A percentile compares a stretch with the other conserved stretches of the same genome.
phyloP scores from a whole-genome alignment of 208 protist genomes.

The Leishmania turanica region DNA sequence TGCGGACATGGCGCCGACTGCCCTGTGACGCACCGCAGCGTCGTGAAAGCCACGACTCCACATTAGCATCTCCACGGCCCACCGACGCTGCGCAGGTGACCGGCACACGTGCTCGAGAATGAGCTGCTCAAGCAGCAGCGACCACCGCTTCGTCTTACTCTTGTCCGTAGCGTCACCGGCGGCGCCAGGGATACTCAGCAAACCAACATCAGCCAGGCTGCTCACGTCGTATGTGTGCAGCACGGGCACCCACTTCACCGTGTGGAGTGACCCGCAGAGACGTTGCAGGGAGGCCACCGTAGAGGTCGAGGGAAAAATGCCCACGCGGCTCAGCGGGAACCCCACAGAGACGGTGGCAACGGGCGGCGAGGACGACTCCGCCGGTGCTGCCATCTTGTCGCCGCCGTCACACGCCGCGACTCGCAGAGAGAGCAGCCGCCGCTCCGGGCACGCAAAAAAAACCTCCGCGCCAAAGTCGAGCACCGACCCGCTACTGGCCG shows the following conservation, averaged over 20 bases:
- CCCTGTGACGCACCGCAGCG: conserved; percentile 4
- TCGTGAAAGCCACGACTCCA: conserved; percentile 25
- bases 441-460: conserved; percentile 71
- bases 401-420: conserved; percentile 3
- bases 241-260: conserved; percentile 37
- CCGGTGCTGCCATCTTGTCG: neutral
- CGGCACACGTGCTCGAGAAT: conserved; percentile 28
- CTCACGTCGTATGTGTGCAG: conserved; percentile 42
- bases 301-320: conserved; percentile 36
- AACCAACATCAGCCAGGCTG: conserved; percentile 32
- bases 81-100: conserved; percentile 17
- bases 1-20: conserved; percentile 3
- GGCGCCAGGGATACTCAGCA: conserved; percentile 24
- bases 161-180: neutral
- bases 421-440: conserved; percentile 21
- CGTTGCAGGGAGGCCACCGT: conserved; percentile 35
- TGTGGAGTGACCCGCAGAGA: conserved; percentile 31
- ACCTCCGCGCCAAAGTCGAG: conserved; percentile 76
- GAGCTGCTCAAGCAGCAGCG: conserved; percentile 24
- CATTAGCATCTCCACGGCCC: conserved; percentile 25
- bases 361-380: neutral
- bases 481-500: conserved; percentile 33
- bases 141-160: neutral
- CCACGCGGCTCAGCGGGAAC: conserved; percentile 40
- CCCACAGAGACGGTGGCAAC: conserved; percentile 26